Evolutionary conservation across 192 early-diverging fungal species (phyloP), one percentile per base, ranked within the genome.

Genomic region (Coemansia sp.): DNA sequence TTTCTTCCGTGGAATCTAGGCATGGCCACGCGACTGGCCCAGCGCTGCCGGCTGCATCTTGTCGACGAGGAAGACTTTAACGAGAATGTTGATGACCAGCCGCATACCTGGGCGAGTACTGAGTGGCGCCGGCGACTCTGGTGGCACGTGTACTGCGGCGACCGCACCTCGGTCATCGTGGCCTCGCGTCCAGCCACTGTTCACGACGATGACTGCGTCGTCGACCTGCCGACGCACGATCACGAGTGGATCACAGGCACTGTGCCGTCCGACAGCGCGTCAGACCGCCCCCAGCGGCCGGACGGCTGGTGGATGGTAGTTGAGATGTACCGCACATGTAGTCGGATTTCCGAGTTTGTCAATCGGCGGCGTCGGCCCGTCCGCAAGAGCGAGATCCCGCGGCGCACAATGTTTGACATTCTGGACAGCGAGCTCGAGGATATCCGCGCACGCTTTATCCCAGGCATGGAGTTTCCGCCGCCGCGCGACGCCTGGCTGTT

Each of bases 21-120:
- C 3, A 78, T 78, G 68, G 74, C 74, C 17, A 78, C 68, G 42
- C 67, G 74, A 0, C 55, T 78, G 61, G 76, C 76, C 5, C 66
- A 79, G 64, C 69, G 76, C 41, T 67, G 66, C 49, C 69, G 71
- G 21, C 43, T 79, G 57, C 76, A 79, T 22, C 56, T 79, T 42
- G 64, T 73, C 25, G 76, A 79, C 53, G 76, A 79, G 37, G 66
- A 61, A n/a, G 76, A 79, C 17, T 79, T 79, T 50, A 79, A 61
- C 45, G 76, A 79, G 53, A 73, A 79, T 33, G 65, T 55, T n/a
- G 66, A 66, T 23, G 55, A 58, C 22, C 63, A 66, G 48, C 53
- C 63, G 34, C 61, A 49, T 49, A 56, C 59, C 6, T 72, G 70
- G 70, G 63, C 59, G 9, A 69, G 37, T 49, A 68, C 69, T 22